Conservation (phyloP, 495 filamentous ascomycete genomes). For the Hypoxylon subgilvum region DNA sequence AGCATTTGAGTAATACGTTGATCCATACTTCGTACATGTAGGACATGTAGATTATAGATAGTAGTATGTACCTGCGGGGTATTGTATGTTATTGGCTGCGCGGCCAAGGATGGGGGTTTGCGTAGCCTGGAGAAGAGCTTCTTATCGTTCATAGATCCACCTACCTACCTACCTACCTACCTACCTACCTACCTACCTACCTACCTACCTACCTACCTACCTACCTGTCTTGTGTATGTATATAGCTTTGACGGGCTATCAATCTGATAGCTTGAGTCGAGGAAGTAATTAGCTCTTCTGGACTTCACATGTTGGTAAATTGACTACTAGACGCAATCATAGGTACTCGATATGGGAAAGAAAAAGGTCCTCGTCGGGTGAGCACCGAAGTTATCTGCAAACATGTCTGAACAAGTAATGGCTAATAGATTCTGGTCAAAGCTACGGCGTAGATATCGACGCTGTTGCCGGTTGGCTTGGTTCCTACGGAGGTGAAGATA, state of each 20-base stretch:
- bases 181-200: neutral
- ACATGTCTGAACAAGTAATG: neutral
- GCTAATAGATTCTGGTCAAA: conserved; percentile 16
- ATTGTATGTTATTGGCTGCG: conserved; percentile 3
- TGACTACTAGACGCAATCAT: too few species aligned
- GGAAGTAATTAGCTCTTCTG: neutral
- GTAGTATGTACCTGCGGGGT: conserved; percentile 23
- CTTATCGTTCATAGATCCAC: conserved; percentile 5
- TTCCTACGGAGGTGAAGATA: conserved; percentile 49
- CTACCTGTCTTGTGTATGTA: too few species aligned
- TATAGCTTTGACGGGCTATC: conserved; percentile 4
- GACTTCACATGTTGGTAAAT: too few species aligned
- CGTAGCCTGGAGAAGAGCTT: neutral
- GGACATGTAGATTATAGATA: too few species aligned
- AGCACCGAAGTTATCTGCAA: neutral
- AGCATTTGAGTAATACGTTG: too few species aligned
- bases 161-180: neutral
- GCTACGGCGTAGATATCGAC: conserved; percentile 54
- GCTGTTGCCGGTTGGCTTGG: conserved; percentile 55
- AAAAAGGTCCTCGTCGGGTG: conserved; percentile 61
- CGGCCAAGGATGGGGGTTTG: conserved; percentile 28
- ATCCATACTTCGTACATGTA: too few species aligned
- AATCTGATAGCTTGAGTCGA: neutral
- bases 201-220: neutral
- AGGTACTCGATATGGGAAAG: conserved; percentile 57